phyloP scores from a whole-genome alignment of 345 rosid genomes.

The Populus tremula region DNA sequence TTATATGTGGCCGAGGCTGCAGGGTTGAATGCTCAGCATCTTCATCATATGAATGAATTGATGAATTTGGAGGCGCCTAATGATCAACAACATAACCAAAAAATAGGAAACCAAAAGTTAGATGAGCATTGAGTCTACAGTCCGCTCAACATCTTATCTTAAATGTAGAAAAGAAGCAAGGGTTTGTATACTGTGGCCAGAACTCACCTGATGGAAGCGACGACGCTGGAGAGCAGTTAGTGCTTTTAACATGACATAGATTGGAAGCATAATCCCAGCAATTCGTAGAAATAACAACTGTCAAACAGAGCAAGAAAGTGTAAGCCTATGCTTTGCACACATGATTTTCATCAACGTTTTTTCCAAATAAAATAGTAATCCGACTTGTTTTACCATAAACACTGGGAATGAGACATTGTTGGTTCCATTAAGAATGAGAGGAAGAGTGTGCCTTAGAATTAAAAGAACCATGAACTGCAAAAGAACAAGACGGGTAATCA shows the following conservation, averaged over 20 bases:
- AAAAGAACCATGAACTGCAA: constrained; percentile 82
- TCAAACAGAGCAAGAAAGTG: background rate
- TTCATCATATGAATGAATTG: constrained; percentile 47
- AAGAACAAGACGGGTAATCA: background rate
- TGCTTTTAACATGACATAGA: constrained; percentile 55
- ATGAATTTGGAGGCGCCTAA: constrained; percentile 37
- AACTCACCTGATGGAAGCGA: constrained; percentile 41
- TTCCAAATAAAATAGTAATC: background rate
- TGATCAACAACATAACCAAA: background rate
- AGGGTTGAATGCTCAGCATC: constrained; percentile 43
- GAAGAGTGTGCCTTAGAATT: constrained; percentile 71
- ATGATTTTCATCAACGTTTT: background rate
- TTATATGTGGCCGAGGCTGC: constrained; percentile 33
- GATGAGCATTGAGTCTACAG: background rate
- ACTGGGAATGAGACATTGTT: constrained; percentile 49
- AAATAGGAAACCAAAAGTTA: background rate
- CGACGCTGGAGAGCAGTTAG: constrained; percentile 46
- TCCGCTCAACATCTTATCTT: background rate
- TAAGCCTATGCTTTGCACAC: background rate
- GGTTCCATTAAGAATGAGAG: constrained; percentile 46
- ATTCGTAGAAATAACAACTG: constrained; percentile 61
- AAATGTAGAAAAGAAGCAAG: background rate
- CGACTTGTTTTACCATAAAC: constrained; percentile 40
- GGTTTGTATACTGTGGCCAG: background rate
- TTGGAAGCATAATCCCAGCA: constrained; percentile 66